Conservation (phyloP, 1,284 basidiomycete genomes). For the Moesziomyces globuligerus region DNA sequence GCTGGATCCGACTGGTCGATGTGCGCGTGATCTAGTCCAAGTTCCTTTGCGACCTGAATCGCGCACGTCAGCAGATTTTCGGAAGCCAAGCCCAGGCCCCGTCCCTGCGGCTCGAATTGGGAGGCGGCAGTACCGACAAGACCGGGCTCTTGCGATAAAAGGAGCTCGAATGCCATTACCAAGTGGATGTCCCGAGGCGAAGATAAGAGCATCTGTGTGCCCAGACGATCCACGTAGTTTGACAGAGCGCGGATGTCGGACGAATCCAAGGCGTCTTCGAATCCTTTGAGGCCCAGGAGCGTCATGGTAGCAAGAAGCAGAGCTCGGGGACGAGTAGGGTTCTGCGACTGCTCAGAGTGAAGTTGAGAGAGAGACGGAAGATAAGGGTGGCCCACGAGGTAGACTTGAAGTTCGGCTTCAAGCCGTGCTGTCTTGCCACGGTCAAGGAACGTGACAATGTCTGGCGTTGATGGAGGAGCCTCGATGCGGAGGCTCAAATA, state of each 20-base stretch:
- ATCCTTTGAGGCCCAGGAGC: slow-evolving; percentile 8
- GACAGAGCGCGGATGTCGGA: slow-evolving; percentile 14
- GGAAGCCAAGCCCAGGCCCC: slow-evolving; percentile 28
- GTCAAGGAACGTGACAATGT: slow-evolving; percentile 8
- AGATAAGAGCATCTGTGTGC: slow-evolving; percentile 21
- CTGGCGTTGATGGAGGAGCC: slow-evolving; percentile 18
- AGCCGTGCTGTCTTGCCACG: slow-evolving; percentile 1
- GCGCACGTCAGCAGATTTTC: slow-evolving; percentile 33
- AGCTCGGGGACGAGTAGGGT: slow-evolving; percentile 8
- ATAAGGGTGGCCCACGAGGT: slow-evolving; percentile 26
- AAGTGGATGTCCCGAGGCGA: slow-evolving; percentile 21
- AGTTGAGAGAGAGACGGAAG: slow-evolving; percentile 12
- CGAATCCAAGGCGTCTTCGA: slow-evolving; percentile 10
- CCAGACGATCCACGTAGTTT: slow-evolving; percentile 18
- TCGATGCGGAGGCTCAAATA: slow-evolving; percentile 20
- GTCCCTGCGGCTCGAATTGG: slow-evolving; percentile 10
- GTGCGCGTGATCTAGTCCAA: slow-evolving; percentile 7
- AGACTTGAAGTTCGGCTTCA: slow-evolving; percentile 12
- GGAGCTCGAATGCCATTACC: slow-evolving; percentile 31
- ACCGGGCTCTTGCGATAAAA: slow-evolving; percentile 30
- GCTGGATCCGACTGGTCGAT: background rate
- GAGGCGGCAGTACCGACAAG: slow-evolving; percentile 26
- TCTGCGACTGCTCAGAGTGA: slow-evolving; percentile 6
- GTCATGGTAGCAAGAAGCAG: slow-evolving; percentile 26
- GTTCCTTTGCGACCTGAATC: slow-evolving; percentile 19